phyloP scores from a whole-genome alignment of 495 filamentous ascomycete genomes.

The Penicillium taxi region DNA sequence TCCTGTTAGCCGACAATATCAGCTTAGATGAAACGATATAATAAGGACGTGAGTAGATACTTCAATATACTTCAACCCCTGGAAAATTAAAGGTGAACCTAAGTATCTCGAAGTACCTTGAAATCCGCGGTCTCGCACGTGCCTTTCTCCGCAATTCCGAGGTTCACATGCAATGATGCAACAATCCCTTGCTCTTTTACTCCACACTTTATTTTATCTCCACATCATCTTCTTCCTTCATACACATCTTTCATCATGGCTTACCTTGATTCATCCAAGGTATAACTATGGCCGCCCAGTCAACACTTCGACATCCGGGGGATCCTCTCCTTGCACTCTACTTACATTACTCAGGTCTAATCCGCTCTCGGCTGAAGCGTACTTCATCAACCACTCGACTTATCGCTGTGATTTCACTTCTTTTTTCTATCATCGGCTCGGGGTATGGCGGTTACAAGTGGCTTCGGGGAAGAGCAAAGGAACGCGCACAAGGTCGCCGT shows the following conservation, averaged over 20 bases:
- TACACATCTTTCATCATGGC: background rate
- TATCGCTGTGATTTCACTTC: constrained; percentile 63
- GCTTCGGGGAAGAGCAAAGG: constrained; percentile 60
- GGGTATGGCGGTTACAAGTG: constrained; percentile 69
- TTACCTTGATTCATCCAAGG: constrained; percentile 2
- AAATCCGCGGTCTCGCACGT: too few relatives aligned
- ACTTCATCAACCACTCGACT: constrained; percentile 64
- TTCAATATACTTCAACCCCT: too few relatives aligned
- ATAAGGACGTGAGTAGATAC: too few relatives aligned
- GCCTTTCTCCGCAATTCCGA: constrained; percentile 20
- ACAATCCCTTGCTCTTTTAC: constrained; percentile 13
- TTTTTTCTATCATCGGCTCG: constrained; percentile 64
- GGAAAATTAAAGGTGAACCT: too few relatives aligned
- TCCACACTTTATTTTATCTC: constrained; percentile 5
- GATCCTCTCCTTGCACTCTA: constrained; percentile 64
- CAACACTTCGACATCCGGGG: constrained; percentile 63
- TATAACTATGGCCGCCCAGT: constrained; percentile 70
- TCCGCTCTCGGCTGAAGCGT: constrained; percentile 51
- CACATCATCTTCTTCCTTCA: background rate
- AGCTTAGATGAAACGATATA: too few relatives aligned
- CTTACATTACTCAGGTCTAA: constrained; percentile 53
- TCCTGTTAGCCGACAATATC: too few relatives aligned
- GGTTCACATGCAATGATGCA: constrained; percentile 30
- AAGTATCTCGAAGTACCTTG: too few relatives aligned
- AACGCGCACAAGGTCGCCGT: constrained; percentile 68